Percentiles rank a stretch among this genome's conserved stretches.
Evolutionary conservation across 2,329 filamentous ascomycete species (phyloP).

Genomic region (Trichophyton benhamiae): DNA sequence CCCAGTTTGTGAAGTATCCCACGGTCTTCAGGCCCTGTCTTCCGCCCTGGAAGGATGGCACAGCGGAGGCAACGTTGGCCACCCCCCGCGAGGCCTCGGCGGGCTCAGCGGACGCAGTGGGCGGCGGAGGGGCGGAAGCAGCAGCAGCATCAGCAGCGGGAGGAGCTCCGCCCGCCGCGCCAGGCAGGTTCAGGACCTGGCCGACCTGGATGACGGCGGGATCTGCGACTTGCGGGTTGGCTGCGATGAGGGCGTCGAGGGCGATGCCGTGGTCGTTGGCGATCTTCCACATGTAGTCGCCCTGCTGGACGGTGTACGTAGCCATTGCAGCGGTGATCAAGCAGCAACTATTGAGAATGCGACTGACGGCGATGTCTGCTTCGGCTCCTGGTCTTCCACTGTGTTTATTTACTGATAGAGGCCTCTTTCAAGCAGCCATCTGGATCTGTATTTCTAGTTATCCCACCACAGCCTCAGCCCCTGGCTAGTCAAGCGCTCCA

Average conservation of each 20-base stretch:
- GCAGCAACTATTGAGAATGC: not conserved
- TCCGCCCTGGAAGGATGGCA: not conserved
- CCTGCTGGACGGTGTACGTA: slow-evolving; percentile 10
- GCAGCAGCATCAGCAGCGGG: slow-evolving; percentile 1
- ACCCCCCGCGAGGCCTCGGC: not conserved
- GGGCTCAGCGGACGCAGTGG: not conserved
- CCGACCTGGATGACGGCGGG: slow-evolving; percentile 11
- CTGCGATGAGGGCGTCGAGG: slow-evolving; percentile 12
- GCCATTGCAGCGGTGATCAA: not conserved
- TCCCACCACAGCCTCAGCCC: no score
- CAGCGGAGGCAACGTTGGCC: not conserved
- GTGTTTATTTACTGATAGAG: not conserved
- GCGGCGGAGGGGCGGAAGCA: not conserved
- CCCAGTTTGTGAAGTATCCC: slow-evolving; percentile 38
- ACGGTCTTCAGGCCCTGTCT: slow-evolving; percentile 19
- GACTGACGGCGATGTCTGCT: not conserved
- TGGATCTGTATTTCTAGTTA: not conserved
- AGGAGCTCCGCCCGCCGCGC: not conserved
- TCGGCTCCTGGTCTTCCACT: not conserved
- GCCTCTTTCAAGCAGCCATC: no score
- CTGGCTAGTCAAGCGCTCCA: no score
- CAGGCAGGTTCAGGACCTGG: slow-evolving; percentile 12
- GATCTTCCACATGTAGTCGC: slow-evolving; percentile 23
- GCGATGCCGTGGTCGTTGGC: slow-evolving; percentile 21
- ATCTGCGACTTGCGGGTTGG: slow-evolving; percentile 13